Percentiles rank a stretch among this genome's conserved stretches.
phyloP scores from a whole-genome alignment of 2,329 filamentous ascomycete genomes.

The Ambrosiella cleistominuta region DNA sequence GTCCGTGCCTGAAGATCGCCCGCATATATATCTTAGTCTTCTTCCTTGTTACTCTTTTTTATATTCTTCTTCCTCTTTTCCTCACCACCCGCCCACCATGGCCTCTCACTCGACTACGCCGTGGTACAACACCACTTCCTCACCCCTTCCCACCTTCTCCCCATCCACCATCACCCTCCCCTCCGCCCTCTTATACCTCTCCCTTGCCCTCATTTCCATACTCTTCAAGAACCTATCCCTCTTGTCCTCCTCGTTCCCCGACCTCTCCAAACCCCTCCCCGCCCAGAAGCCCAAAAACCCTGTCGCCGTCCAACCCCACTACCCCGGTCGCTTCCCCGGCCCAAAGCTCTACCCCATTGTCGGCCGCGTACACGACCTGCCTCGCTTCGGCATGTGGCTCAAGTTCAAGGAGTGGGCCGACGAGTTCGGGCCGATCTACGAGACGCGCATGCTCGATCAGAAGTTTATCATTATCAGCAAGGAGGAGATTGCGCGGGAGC shows the following conservation, averaged over 20 bases:
- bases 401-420: constrained; percentile 33
- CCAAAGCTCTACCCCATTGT: constrained; percentile 30
- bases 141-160: neutral
- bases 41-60: neutral
- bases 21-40: neutral
- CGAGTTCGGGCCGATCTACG: constrained; percentile 26
- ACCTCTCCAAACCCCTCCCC: neutral
- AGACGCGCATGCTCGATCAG: constrained; percentile 24
- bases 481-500: constrained; percentile 30
- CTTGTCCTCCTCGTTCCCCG: neutral
- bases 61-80: neutral
- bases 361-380: constrained; percentile 31
- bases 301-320: constrained; percentile 11
- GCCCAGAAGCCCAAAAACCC: neutral
- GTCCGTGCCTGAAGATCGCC: too few species aligned
- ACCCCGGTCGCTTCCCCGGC: constrained; percentile 24
- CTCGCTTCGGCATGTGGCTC: constrained; percentile 30
- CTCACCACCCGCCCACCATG: neutral
- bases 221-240: constrained; percentile 25
- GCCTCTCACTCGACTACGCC: constrained; percentile 8
- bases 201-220: constrained; percentile 23
- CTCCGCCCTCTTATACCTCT: constrained; percentile 27
- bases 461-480: constrained; percentile 30
- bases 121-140: constrained; percentile 4
- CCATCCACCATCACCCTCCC: constrained; percentile 22